Percentiles rank a stretch among this genome's conserved stretches.
Conservation (phyloP, 2,329 filamentous ascomycete genomes). For the Gyromitra esculenta region DNA sequence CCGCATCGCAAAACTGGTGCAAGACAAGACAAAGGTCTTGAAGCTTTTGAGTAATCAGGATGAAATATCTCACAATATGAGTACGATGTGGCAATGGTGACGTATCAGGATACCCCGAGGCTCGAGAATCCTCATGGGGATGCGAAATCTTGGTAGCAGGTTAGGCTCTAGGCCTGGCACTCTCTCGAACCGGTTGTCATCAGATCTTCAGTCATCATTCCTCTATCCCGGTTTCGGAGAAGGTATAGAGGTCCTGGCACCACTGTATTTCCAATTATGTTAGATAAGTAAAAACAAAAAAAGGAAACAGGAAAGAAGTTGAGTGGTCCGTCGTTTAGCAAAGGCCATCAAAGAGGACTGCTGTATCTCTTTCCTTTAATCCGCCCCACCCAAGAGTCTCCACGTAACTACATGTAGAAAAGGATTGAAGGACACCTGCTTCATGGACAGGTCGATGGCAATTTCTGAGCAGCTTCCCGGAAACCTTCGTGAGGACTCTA, state of each 20-base stretch:
- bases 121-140: neutral
- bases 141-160: neutral
- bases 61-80: conserved; percentile 1
- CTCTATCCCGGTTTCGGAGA: too few relatives aligned
- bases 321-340: neutral
- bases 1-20: neutral
- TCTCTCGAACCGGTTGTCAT: neutral
- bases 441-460: neutral
- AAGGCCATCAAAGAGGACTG: neutral
- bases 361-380: neutral
- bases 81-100: neutral
- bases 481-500: neutral
- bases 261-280: neutral
- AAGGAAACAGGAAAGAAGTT: neutral
- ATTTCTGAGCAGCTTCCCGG: neutral
- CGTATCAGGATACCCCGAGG: neutral
- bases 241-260: too few relatives aligned
- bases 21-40: neutral
- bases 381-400: neutral
- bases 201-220: neutral
- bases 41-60: neutral
- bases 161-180: neutral
- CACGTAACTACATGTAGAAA: too few relatives aligned
- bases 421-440: too few relatives aligned
- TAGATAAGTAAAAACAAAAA: neutral